Evolutionary conservation across 208 protist species (phyloP), one percentile per base, ranked within the genome.

Genomic region (Acanthamoeba lugdunensis): DNA sequence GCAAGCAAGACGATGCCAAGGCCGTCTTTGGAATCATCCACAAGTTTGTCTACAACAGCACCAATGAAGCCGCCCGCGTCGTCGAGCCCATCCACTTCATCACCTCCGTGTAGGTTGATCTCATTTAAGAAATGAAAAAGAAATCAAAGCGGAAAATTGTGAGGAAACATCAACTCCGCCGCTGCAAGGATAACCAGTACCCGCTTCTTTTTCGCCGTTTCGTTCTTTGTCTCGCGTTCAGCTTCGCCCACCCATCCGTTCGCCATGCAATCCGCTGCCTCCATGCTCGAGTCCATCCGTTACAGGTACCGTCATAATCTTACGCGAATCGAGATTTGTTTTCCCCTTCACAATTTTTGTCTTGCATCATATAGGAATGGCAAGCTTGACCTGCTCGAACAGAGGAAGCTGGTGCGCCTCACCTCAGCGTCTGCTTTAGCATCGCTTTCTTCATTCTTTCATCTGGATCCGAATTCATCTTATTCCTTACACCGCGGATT

Each of bases 221-320:
- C 50, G 25, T 87, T 87, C 50, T 63, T 87, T 63, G 18, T 52
- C 45, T 33, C 75, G 61, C 4, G 23, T 71, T 6, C 28, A n/a
- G n/a, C 33, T 9, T 87, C 37, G 41, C 11, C 50, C n/a, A 13
- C 50, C 33, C 79, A 25, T 63, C 79, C 50, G 69, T 48, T 77
- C 9, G 63, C 45, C 79, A 87, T 87, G 79, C 79, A 87, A 63
- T 87, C 79, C 25, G 63, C 79, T 11, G 79, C 79, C 79, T 56
- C 85, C 25, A 91, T 91, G 85, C 63, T 91, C 37, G 85, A 91
- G 48, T 75, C 61, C 85, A 91, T 91, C 63, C 85, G 85, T 56
- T 91, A 91, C 61, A 52, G 61, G 61, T 54, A 45, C 50, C 21
- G 9, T 11, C 11, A 28, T 41, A 33, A 21, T 45, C 37, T 9